Evolutionary conservation across 129 eudicot genomes (phyloP), one percentile per base, ranked within the genome.

Genomic region (Logfia minima): DNA sequence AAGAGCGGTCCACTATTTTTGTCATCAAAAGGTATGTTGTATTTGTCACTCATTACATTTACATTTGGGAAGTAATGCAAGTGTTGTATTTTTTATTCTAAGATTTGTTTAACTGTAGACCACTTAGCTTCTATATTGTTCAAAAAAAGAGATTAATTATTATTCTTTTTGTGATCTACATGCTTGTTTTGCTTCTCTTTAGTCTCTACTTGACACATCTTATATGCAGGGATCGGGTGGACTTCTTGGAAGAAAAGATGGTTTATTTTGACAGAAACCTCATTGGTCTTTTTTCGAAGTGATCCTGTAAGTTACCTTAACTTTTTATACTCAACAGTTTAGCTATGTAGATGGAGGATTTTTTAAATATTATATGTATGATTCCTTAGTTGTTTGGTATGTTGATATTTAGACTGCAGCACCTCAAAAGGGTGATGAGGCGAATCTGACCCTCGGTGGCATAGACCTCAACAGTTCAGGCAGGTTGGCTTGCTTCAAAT

Each of bases 381-480:
- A 18, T 78, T 61, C 16, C 29, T n/a, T 6, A 16, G 19, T 59
- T 55, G 10, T n/a, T 16, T n/a, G 69, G 8, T 71, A 0, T 72
- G 48, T 71, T 71, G 52, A 24, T 74, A 45, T 89, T 80, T 84
- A 93, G 98, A 93, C 81, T 84, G 88, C 72, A 72, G 71, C 81
- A 64, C 85, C 95, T 76, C 97, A 85, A 77, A 93, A 87, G 81
- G 88, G 90, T 16, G 85, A 90, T 21, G 98, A 93, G 84, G 88
- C 89, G 66, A 93, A 90, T 87, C 80, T 90, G 82, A 93, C 97
- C 41, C 98, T 93, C 76, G 98, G 98, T 79, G 98, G 98, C 83
- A 93, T 93, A 79, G 98, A 93, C 80, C 96, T 93, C 75, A 93
- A 90, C 92, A 93, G 93, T 86, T 93, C 98, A 86, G 98, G 96